Conservation (phyloP, 164 flowering plant genomes). For the Nelumbo lutea region DNA sequence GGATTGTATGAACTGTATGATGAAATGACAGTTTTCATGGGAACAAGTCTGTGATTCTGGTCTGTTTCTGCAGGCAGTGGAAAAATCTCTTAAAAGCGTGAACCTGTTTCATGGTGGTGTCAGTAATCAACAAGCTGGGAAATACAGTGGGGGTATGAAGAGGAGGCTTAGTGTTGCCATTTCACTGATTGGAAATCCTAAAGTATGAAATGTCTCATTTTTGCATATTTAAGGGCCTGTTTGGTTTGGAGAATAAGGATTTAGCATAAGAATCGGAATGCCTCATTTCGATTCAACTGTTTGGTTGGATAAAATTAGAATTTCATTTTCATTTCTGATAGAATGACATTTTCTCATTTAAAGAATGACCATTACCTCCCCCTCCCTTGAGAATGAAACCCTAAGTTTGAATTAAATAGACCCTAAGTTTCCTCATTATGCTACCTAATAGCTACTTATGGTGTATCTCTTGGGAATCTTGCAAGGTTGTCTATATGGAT, state of each 20-base stretch:
- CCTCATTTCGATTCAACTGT: too few relatives aligned
- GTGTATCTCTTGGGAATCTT: not conserved
- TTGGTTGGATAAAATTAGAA: too few relatives aligned
- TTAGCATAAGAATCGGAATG: too few relatives aligned
- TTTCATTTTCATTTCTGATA: too few relatives aligned
- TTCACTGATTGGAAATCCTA: slow-evolving; percentile 83
- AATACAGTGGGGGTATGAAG: slow-evolving; percentile 96
- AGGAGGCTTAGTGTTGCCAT: slow-evolving; percentile 92
- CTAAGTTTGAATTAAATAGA: too few relatives aligned
- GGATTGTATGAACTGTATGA: too few relatives aligned
- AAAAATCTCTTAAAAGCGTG: slow-evolving; percentile 48
- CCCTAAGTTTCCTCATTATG: not conserved
- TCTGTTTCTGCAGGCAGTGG: slow-evolving; percentile 4
- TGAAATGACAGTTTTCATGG: too few relatives aligned
- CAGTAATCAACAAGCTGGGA: slow-evolving; percentile 69
- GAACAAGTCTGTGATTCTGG: too few relatives aligned
- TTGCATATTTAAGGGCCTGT: not conserved
- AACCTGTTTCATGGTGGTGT: slow-evolving; percentile 71
- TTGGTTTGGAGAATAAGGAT: too few relatives aligned
- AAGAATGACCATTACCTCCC: too few relatives aligned
- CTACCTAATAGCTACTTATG: not conserved
- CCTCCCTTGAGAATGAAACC: too few relatives aligned
- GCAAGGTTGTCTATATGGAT: slow-evolving; percentile 25
- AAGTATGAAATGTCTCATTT: slow-evolving; percentile 31
- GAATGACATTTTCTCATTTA: too few relatives aligned